A percentile compares a stretch with the other conserved stretches of the same genome.
Evolutionary conservation across 2,329 filamentous ascomycete species (phyloP).

Genomic region (Phialocephala subalpina): DNA sequence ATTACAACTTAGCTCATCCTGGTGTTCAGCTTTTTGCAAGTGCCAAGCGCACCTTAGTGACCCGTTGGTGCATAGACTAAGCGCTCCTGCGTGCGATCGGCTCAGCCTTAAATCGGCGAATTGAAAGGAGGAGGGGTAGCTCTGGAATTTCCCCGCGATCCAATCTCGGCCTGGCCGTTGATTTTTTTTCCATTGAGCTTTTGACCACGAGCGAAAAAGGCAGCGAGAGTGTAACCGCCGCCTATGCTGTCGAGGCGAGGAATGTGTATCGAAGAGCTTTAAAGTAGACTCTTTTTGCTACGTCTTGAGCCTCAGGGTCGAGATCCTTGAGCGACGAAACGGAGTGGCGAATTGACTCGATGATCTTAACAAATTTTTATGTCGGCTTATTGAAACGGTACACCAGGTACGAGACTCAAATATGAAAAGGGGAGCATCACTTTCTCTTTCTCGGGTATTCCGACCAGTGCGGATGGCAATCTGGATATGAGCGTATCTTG

Average conservation of each 20-base stretch:
- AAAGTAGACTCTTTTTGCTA: conserved; percentile 66
- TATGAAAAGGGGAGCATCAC: conserved; percentile 27
- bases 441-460: conserved; percentile 58
- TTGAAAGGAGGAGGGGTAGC: not conserved
- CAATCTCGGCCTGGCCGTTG: not conserved
- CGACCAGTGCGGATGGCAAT: conserved; percentile 60
- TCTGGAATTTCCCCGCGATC: not conserved
- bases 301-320: conserved; percentile 62
- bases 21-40: not conserved
- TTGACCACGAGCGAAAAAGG: conserved; percentile 50
- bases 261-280: conserved; percentile 65
- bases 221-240: conserved; percentile 56
- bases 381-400: conserved; percentile 10
- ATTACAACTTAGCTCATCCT: no score
- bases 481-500: conserved; percentile 66
- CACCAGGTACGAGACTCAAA: conserved; percentile 11
- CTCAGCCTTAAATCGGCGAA: conserved; percentile 7
- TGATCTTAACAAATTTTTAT: conserved; percentile 52
- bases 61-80: conserved; percentile 1
- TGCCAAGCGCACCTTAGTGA: not conserved
- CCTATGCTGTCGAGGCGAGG: conserved; percentile 60
- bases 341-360: conserved; percentile 68
- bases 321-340: conserved; percentile 62
- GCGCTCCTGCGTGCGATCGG: not conserved
- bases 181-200: conserved; percentile 27